Conservation (phyloP, 805 yeast species). For the Starmerella cellae region DNA sequence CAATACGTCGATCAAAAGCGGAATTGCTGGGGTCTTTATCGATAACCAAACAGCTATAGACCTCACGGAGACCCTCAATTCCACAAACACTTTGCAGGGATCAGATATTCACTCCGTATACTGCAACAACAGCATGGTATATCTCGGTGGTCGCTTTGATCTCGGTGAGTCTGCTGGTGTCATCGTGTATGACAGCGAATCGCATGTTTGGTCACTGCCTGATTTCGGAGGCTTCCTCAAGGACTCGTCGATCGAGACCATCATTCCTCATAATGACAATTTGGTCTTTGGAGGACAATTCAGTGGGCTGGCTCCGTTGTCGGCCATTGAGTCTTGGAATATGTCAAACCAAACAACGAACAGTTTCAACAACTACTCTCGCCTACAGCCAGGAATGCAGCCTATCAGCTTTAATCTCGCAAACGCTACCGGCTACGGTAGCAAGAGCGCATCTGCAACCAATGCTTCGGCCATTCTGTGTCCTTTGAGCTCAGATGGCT, state of each 20-base stretch:
- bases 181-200: slow-evolving; percentile 45
- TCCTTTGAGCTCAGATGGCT: slow-evolving; percentile 32
- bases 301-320: slow-evolving; percentile 37
- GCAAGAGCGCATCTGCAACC: background rate
- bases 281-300: slow-evolving; percentile 75
- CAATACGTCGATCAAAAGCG: slow-evolving; percentile 2
- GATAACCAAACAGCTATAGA: background rate
- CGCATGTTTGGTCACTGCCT: slow-evolving; percentile 33
- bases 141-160: slow-evolving; percentile 68
- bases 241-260: slow-evolving; percentile 47
- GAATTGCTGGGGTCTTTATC: slow-evolving; percentile 11
- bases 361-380: slow-evolving; percentile 6
- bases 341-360: no score
- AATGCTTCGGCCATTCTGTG: slow-evolving; percentile 37
- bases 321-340: slow-evolving; percentile 13
- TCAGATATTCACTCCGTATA: slow-evolving; percentile 31
- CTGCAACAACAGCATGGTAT: slow-evolving; percentile 42
- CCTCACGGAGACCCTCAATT: background rate
- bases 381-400: slow-evolving; percentile 15
- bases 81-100: background rate
- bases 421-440: slow-evolving; percentile 11
- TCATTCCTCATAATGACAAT: slow-evolving; percentile 34
- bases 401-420: slow-evolving; percentile 14
- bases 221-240: slow-evolving; percentile 69
- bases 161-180: slow-evolving; percentile 44